Base-by-base conservation (phyloP, 805 yeast genomes). In the Maudiozyma turicensis region DNA sequence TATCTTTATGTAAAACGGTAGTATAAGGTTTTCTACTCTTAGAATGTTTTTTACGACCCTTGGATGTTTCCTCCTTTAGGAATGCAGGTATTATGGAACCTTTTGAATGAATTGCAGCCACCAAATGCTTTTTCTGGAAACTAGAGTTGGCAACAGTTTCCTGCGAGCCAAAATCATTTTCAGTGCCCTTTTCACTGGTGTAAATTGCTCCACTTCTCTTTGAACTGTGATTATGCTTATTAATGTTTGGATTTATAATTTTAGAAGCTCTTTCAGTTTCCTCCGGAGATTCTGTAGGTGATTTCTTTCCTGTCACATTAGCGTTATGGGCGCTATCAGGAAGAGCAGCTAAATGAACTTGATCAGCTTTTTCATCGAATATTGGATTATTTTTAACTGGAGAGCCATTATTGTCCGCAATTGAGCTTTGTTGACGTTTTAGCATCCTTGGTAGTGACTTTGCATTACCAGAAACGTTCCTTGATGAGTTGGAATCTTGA, bases 321-420 rank as follows among this genome's bases (percentile, higher is more conserved):
- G 38, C 6, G 3, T 15, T 15, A 35, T 35, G 38, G 15, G 13
- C 38, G 14, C 38, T 35, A 35, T 46, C 53, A 39, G 68, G 68
- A 26, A 64, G 47, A 35, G 59, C 65, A 3, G 68, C 67, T 35
- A 64, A 48, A 43, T 57, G 60, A 5, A 64, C 63, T 48, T 44
- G 48, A 5, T 54, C 50, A n/a, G 50, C 52, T 15, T 45, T 53
- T 10, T 55, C 59, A 29, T 55, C 57, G 29, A 8, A n/a, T 13
- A 35, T 40, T 8, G 59, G 58, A 29, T 56, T 54, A 35, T 54
- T 56, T 35, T 58, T 58, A 7, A 59, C 59, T 3, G 66, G 65
- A 1, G 67, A 61, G 4, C 63, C 66, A 43, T 57, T 61, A 43
- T 59, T 60, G 46, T 63, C 65, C 14, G 67, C 67, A 39, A 64